Conservation (phyloP, 1,284 basidiomycete species). For the Cryptococcus amylolentus region DNA sequence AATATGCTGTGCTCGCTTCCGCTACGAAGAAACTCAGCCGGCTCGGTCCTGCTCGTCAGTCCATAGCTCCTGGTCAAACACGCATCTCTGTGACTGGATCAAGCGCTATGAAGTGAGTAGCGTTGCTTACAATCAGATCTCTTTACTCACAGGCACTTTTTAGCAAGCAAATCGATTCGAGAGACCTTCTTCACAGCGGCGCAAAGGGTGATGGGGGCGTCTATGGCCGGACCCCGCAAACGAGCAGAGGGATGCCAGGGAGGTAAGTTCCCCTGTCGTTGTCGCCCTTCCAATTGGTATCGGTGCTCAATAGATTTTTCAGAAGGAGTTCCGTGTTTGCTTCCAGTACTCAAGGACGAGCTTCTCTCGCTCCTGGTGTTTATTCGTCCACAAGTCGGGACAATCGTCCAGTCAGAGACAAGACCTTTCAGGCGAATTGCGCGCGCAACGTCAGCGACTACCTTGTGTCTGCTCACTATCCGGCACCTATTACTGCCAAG, state of each 20-base stretch:
- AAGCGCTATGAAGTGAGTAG: conserved; percentile 18
- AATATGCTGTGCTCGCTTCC: conserved; percentile 51
- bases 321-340: conserved; percentile 51
- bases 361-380: conserved; percentile 48
- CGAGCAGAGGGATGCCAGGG: conserved; percentile 44
- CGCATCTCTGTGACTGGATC: conserved; percentile 57
- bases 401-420: conserved; percentile 67
- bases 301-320: conserved; percentile 10
- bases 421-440: conserved; percentile 66
- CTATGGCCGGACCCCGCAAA: conserved; percentile 69
- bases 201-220: conserved; percentile 56
- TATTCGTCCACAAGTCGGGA: conserved; percentile 63
- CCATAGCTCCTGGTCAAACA: conserved; percentile 61
- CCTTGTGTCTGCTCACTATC: conserved; percentile 61
- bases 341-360: conserved; percentile 56
- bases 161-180: conserved; percentile 4
- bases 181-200: conserved; percentile 59
- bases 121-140: conserved; percentile 44
- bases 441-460: conserved; percentile 68
- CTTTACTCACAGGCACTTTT: conserved; percentile 5
- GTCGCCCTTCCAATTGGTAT: neutral
- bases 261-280: conserved; percentile 10
- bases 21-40: conserved; percentile 60
- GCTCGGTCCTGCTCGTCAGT: conserved; percentile 34
- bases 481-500: conserved; percentile 58